Evolutionary conservation across 768 basidiomycete species (phyloP).

Genomic region (Boletus rex-veris): DNA sequence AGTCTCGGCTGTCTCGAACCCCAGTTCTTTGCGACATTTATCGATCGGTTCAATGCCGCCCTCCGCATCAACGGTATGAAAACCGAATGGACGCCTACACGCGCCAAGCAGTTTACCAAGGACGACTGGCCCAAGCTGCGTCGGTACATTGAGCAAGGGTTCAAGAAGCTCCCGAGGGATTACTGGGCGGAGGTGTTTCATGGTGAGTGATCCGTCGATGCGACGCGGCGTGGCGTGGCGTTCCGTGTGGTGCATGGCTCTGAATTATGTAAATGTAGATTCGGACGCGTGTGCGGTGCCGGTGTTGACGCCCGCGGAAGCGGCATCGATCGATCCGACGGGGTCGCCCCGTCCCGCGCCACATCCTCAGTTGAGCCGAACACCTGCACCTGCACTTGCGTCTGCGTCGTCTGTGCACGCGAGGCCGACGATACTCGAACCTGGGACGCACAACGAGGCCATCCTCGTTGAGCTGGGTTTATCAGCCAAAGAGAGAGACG

Average conservation of each 20-base stretch:
- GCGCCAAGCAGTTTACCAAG: constrained; percentile 41
- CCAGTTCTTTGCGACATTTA: constrained; percentile 62
- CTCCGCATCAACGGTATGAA: constrained; percentile 41
- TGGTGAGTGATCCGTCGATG: constrained; percentile 35
- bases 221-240: no score
- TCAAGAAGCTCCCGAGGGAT: constrained; percentile 55
- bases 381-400: constrained; percentile 17
- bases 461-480: constrained; percentile 53
- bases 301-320: constrained; percentile 63
- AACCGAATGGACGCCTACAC: constrained; percentile 54
- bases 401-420: constrained; percentile 2
- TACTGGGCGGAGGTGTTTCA: constrained; percentile 69
- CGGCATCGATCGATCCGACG: constrained; percentile 40
- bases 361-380: constrained; percentile 46
- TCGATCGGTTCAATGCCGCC: constrained; percentile 49
- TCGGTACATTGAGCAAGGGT: constrained; percentile 61
- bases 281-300: constrained; percentile 73
- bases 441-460: constrained; percentile 54
- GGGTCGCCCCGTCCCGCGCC: constrained; percentile 43
- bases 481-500: constrained; percentile 35
- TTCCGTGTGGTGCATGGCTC: background rate
- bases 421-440: constrained; percentile 29
- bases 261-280: constrained; percentile 37
- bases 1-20: constrained; percentile 75
- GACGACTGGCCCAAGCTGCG: constrained; percentile 56